Base-by-base conservation (phyloP, 768 basidiomycete genomes). In the Tulasnella sp. region DNA sequence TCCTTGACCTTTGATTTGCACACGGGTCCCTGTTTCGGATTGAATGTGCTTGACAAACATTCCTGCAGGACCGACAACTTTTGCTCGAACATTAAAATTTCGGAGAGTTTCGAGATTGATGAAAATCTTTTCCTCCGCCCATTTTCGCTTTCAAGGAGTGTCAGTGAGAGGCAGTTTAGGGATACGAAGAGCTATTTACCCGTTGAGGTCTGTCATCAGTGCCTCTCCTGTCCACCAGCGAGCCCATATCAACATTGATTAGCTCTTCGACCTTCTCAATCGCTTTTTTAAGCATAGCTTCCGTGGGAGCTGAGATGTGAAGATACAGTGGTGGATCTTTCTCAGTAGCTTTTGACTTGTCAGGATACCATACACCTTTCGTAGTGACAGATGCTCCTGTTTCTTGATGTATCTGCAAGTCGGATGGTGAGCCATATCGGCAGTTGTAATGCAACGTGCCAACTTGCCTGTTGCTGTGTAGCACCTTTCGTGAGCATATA, bases 41-140 rank as follows among this genome's bases (percentile, higher is more conserved):
- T 99, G 93, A 44, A 98, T 98, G 63, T 91, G 91, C 67, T 99
- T 99, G 58, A 99, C 93, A 61, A 96, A 99, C 57, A 89, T 81
- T 57, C 92, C 92, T 56, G 78, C 79, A 10, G 93, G 93, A 12
- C 93, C 93, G 25, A 98, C 93, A 16, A 96, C 90, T 66, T 99
- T 99, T 20, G 93, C 93, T 50, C 93, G 74, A 44, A 99, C 82
- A 65, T 99, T 96, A 68, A 99, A 99, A 66, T 96, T 96, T 45
- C 93, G 75, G 59, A 98, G 78, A 47, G 80, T 81, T 13, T 98
- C 92, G 47, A 99, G 64, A 3, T 80, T 82, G 34, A 99, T 87
- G 0, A 80, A 81, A 7, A 96, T 67, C 66, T 95, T 96, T 66
- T 92, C 91, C 64, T 98, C 93, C 1, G 92, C 91, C 93, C 93